Base-by-base conservation (phyloP, 495 filamentous ascomycete genomes). In the Penicillium fimorum region DNA sequence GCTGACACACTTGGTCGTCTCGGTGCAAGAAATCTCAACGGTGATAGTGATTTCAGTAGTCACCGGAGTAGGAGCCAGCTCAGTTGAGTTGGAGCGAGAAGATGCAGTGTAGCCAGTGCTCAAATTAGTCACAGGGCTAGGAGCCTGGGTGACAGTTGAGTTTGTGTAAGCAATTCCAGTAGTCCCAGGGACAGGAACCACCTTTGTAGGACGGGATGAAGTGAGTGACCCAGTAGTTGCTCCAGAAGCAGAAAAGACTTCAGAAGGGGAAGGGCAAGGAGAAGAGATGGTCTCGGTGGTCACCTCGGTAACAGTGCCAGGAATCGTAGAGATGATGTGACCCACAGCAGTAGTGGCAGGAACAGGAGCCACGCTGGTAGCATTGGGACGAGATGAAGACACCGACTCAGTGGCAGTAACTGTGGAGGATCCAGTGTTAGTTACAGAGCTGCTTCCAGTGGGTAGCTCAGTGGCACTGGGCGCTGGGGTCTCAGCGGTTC, bases 1-100 rank as follows among this genome's bases (percentile, higher is more conserved):
- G 32, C 20, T 54, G 42, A 45, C 20, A 24, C 52, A 54, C n/a
- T 25, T 45, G 22, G 42, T 46, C 13, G 43, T 47, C 42, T 54
- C 30, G 15, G 42, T 54, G 42, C 52, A 54, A 4, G 42, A 13
- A 25, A 54, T 15, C n/a, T 35, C 43, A 17, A 54, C 33, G 2
- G 52, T 54, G 9, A 47, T 11, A 18, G 43, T 38, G 9, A 47
- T 25, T 13, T 27, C 30, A 38, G 43, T 40, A 10, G 43, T 35
- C 18, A 24, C 29, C 15, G 43, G 52, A 17, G 22, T 20, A 54
- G 52, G 43, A 18, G 41, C 17, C 30, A 53, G 8, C 2, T 3
- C 30, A 22, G 51, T 53, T 5, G 18, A 22, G 2, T 25, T 44
- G 15, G 32, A 9, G 24, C 30, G 27, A 37, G 53, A 37, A 18